Evolutionary conservation across 768 basidiomycete genomes (phyloP), one percentile per base, ranked within the genome.

Genomic region (Phlegmacium glaucopus): DNA sequence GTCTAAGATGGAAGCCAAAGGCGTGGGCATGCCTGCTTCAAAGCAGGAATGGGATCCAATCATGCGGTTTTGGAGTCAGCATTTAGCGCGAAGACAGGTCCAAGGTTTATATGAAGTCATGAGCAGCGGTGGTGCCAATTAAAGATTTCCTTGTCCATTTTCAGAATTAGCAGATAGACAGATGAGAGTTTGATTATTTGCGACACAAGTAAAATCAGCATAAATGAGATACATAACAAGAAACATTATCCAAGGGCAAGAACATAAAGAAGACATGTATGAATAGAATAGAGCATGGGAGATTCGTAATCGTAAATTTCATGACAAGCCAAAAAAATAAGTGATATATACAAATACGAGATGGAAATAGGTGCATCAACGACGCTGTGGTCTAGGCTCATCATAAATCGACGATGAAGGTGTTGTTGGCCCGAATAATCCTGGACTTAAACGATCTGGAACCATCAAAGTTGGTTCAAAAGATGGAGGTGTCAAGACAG

Each of bases 11-110:
- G 58, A 48, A 4, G 71, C 68, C 1, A 69, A 71, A 55, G 59
- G 62, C 1, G 64, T 55, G 13, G 87, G 82, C 12, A 95, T 95
- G 91, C 90, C 87, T 8, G 67, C 76, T 4, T 83, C 82, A 25
- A 78, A 69, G 55, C 79, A 81, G 9, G 90, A 93, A 57, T 94
- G 90, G 90, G 77, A 81, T 57, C 82, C 83, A 1, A 77, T 94
- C 39, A 93, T 95, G 88, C 69, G 75, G 48, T 92, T 93, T 64
- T 94, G 91, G 91, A 87, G 90, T 55, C 78, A 83, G 59, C 65
- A 66, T 34, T 67, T 94, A 13, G 70, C 67, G 1, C 75, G 71
- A 51, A 76, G 85, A 57, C 74, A 75, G 53, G 72, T 68, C 9
- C 77, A 82, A 4, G 86, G 82, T 9, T 56, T 87, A 49, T 87